Evolutionary conservation across 2,329 filamentous ascomycete genomes (phyloP).

Genomic region (Aureobasidium melanogenum): DNA sequence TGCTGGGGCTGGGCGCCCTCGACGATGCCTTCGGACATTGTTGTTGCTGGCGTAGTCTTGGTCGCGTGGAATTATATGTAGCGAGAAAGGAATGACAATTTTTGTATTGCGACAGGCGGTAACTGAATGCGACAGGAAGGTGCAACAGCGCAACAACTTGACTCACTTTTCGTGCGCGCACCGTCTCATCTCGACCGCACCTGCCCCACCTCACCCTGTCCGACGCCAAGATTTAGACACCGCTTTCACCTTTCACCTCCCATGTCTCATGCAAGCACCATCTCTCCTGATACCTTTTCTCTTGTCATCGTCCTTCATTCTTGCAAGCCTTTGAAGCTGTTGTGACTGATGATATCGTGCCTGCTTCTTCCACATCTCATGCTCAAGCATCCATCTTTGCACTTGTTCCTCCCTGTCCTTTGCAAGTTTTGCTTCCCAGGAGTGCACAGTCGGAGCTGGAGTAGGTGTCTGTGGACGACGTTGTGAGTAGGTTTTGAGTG

Average conservation of each 20-base stretch:
- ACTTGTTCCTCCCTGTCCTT: not conserved
- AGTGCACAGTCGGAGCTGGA: not conserved
- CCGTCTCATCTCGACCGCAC: not conserved
- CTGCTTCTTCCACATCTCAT: not conserved
- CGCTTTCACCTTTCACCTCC: too few species aligned
- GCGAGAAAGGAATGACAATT: not conserved
- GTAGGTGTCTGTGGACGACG: not conserved
- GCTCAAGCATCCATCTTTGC: not conserved
- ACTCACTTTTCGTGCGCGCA: conserved; percentile 4
- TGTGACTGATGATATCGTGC: not conserved
- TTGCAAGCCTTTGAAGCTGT: not conserved
- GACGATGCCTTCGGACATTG: conserved; percentile 13
- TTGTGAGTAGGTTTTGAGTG: not conserved
- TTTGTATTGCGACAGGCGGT: not conserved
- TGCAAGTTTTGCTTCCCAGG: not conserved
- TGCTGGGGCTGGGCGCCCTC: conserved; percentile 15
- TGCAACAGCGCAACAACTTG: not conserved
- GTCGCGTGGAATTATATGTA: not conserved
- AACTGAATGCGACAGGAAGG: not conserved
- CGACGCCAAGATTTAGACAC: not conserved
- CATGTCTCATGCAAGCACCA: too few species aligned
- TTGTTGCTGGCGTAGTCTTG: not conserved
- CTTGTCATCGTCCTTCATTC: not conserved
- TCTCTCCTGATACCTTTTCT: not conserved
- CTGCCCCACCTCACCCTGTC: conserved; percentile 5